These are phyloP conservation scores for Ceratocystis ficicola DNA, from an alignment of 2,329 filamentous ascomycete genomes.

Conservation along the genomic window DNA sequence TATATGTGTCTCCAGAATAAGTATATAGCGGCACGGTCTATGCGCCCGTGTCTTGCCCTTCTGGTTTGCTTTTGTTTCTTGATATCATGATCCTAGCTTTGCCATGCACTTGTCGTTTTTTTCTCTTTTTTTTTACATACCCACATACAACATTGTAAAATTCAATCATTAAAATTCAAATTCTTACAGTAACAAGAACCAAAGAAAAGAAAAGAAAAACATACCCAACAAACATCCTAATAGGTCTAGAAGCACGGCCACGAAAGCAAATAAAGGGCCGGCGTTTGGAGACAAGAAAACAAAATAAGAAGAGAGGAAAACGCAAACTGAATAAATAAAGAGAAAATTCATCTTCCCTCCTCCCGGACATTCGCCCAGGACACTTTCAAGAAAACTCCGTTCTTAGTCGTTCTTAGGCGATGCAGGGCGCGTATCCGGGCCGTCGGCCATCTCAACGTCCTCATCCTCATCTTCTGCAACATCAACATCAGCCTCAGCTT, in stretches of 20 bases:
- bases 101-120: not conserved
- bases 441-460: constrained; percentile 19
- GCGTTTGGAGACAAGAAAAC: not conserved
- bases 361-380: not conserved
- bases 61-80: not conserved
- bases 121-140: not conserved
- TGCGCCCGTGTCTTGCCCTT: not conserved
- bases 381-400: not conserved
- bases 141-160: not conserved
- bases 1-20: constrained; percentile 48
- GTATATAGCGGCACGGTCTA: not conserved
- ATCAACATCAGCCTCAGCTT: not conserved
- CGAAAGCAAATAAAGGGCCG: not conserved
- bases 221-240: not conserved
- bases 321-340: not conserved
- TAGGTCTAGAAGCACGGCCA: not conserved
- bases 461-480: constrained; percentile 18
- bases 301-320: constrained; percentile 1
- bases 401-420: constrained; percentile 18
- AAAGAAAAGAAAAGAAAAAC: constrained; percentile 1
- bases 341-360: not conserved
- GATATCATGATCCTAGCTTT: not conserved
- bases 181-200: not conserved
- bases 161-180: constrained; percentile 5
- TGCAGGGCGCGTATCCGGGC: constrained; percentile 12